Evolutionary conservation across 2,329 filamentous ascomycete genomes (phyloP), one percentile per base, ranked within the genome.

Genomic region (Sporothrix euskadiensis): DNA sequence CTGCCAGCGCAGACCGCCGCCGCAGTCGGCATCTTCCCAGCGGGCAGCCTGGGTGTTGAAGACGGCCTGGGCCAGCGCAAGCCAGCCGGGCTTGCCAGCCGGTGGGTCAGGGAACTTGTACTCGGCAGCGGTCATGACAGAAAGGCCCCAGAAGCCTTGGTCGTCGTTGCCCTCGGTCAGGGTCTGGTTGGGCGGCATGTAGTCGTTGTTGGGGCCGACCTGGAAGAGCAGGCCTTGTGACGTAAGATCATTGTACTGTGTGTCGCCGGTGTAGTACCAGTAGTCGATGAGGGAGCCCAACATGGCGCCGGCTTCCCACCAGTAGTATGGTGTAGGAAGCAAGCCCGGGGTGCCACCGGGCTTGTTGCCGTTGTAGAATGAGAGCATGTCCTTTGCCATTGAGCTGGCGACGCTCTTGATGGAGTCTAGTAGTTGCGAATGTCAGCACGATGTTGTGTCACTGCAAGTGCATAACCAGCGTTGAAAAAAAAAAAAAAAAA

Each of bases 1-100:
- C 82, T 97, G 94, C 92, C 92, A 95, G 75, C 92, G 88, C 69
- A 96, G 81, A 6, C 93, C 94, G 56, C 93, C 93, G n/a, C 85
- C 85, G 77, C 93, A 97, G 70, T 88, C 83, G 0, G 84, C 81
- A 0, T 80, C 84, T 75, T 94, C 92, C 93, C 92, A 96, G 52
- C 92, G 88, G 39, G 85, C 83, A 2, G 89, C 89, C 78, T 95
- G 92, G 1, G 89, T 91, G 80, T 97, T 93, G 84, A 96, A 97
- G 41, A 94, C 91, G 69, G 91, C 92, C 79, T 94, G 90, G 1
- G 91, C 92, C 14, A 96, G 86, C 4, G 90, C 88, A 12, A 93
- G 84, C 89, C 91, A 93, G 77, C 88, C 84, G 2, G 90, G 90
- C 77, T 89, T 77, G 74, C 86, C 83, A 0, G 78, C 75, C 0